phyloP scores from a whole-genome alignment of 805 yeast genomes.

The Torulaspora quercuum region DNA sequence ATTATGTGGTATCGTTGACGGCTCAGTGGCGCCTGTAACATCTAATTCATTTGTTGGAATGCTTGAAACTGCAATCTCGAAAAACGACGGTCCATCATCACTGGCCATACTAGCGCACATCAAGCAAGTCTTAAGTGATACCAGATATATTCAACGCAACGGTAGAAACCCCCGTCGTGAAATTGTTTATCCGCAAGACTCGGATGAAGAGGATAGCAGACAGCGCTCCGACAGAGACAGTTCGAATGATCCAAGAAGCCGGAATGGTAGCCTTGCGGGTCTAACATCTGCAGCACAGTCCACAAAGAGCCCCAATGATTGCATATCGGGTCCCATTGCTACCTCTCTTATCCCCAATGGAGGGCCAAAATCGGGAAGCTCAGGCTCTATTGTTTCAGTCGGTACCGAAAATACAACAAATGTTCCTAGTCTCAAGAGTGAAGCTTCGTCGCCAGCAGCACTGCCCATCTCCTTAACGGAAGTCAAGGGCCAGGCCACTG shows the following conservation, averaged over 20 bases:
- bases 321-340: constrained; percentile 8
- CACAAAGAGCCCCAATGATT: constrained; percentile 6
- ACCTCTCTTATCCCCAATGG: constrained; percentile 6
- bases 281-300: constrained; percentile 5
- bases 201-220: constrained; percentile 17
- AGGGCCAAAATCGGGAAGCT: constrained; percentile 7
- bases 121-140: constrained; percentile 22
- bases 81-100: constrained; percentile 24
- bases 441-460: constrained; percentile 3
- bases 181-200: constrained; percentile 11
- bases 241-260: constrained; percentile 10
- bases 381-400: constrained; percentile 11
- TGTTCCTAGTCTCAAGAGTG: constrained; percentile 9
- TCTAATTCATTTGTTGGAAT: constrained; percentile 18
- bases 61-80: constrained; percentile 26
- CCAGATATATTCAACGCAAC: constrained; percentile 26
- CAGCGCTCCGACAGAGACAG: constrained; percentile 13
- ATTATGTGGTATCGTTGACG: constrained; percentile 22
- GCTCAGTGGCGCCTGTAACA: constrained; percentile 9
- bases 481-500: constrained; percentile 4
- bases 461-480: constrained; percentile 3
- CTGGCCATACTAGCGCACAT: constrained; percentile 24
- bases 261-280: constrained; percentile 11
- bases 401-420: constrained; percentile 3
- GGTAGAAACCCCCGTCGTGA: constrained; percentile 30